These are phyloP conservation scores for Scheffersomyces illinoinensis DNA, from an alignment of 1,139 yeast species.

Conservation along the genomic window DNA sequence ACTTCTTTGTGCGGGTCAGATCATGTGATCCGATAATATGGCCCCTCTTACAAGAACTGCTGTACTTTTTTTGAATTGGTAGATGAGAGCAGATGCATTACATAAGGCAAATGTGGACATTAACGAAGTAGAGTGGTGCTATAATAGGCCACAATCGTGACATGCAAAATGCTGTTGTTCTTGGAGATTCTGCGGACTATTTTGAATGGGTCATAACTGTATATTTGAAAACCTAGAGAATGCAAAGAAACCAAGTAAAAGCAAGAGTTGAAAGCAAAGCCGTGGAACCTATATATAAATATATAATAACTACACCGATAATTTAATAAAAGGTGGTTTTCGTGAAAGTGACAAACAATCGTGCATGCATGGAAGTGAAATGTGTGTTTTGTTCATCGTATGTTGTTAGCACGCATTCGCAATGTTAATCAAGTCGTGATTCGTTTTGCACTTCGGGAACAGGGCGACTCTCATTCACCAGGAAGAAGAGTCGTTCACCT, in stretches of 20 bases:
- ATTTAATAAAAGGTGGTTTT: neutral
- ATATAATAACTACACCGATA: neutral
- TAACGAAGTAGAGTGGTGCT: too few species aligned
- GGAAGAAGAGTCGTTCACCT: neutral
- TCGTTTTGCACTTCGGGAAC: neutral
- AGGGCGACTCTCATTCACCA: neutral
- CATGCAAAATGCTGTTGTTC: neutral
- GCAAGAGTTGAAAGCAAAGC: neutral
- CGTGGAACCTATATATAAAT: neutral
- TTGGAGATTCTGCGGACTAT: neutral
- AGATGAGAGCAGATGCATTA: too few species aligned
- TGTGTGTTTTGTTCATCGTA: neutral
- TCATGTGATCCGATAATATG: too few species aligned
- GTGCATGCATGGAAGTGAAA: neutral
- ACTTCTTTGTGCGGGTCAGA: too few species aligned
- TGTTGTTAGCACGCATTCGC: neutral
- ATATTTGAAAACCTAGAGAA: neutral
- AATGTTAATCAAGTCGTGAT: neutral
- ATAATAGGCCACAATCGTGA: too few species aligned
- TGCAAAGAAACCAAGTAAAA: neutral
- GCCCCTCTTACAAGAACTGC: too few species aligned
- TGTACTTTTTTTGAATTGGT: too few species aligned
- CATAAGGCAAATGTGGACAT: too few species aligned
- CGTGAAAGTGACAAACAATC: neutral
- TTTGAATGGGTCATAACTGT: neutral